These are phyloP conservation scores for Epichloe hybrida DNA, from an alignment of 2,329 filamentous ascomycete species.

Conservation along the genomic window DNA sequence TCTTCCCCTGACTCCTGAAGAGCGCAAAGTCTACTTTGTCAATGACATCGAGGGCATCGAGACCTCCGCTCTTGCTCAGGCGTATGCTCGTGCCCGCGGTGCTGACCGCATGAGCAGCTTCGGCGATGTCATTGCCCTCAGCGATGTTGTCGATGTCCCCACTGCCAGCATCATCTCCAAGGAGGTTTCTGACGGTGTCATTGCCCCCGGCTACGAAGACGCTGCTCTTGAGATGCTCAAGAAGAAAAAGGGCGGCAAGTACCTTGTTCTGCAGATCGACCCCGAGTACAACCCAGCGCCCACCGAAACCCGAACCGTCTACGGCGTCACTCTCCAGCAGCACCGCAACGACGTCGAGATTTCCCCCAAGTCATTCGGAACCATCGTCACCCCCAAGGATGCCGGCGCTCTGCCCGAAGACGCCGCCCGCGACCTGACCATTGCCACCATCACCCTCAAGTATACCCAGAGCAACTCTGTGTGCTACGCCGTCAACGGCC, in stretches of 20 bases:
- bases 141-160: slow-evolving; percentile 76
- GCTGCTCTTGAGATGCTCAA: slow-evolving; percentile 81
- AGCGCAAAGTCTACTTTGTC: slow-evolving; percentile 97
- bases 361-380: slow-evolving; percentile 76
- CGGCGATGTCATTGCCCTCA: slow-evolving; percentile 89
- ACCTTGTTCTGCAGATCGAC: slow-evolving; percentile 92
- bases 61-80: slow-evolving; percentile 74
- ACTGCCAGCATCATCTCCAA: slow-evolving; percentile 97
- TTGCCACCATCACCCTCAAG: slow-evolving; percentile 94
- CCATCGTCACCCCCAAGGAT: slow-evolving; percentile 76
- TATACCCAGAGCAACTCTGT: slow-evolving; percentile 99
- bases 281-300: slow-evolving; percentile 68
- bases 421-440: slow-evolving; percentile 77
- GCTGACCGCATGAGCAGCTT: slow-evolving; percentile 99
- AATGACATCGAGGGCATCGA: slow-evolving; percentile 87
- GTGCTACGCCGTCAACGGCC: slow-evolving; percentile 89
- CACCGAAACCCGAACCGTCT: slow-evolving; percentile 76
- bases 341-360: slow-evolving; percentile 87
- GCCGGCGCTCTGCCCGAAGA: slow-evolving; percentile 57
- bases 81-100: slow-evolving; percentile 87
- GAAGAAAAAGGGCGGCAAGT: slow-evolving; percentile 98
- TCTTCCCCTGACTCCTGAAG: slow-evolving; percentile 68
- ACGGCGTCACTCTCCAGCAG: slow-evolving; percentile 78
- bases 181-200: slow-evolving; percentile 94
- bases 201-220: slow-evolving; percentile 74